A percentile compares a stretch with the other conserved stretches of the same genome.
phyloP scores from a whole-genome alignment of 1,284 basidiomycete species.

The Xanthoconium separans region DNA sequence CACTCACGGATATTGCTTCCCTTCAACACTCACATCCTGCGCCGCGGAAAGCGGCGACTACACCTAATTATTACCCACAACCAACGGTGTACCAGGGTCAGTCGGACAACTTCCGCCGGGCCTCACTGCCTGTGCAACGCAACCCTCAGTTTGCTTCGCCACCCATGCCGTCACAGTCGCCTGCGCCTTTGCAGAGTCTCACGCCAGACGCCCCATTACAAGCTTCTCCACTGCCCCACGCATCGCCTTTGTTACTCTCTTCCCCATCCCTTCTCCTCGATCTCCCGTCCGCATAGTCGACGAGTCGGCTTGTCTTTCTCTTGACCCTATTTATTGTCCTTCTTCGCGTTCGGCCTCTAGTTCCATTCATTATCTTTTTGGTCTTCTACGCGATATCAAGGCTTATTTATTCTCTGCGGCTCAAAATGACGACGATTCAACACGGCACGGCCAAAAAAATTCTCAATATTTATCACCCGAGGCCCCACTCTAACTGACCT shows the following conservation, averaged over 20 bases:
- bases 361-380: constrained; percentile 9
- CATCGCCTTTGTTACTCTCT: constrained; percentile 28
- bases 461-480: constrained; percentile 32
- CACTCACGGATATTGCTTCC: constrained; percentile 62
- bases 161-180: constrained; percentile 31
- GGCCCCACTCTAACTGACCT: constrained; percentile 20
- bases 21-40: constrained; percentile 35
- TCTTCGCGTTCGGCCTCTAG: constrained; percentile 20
- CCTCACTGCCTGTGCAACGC: constrained; percentile 29
- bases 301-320: constrained; percentile 2
- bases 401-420: constrained; percentile 30
- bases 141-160: constrained; percentile 32
- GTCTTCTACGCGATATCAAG: constrained; percentile 20
- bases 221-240: constrained; percentile 25
- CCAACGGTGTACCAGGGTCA: constrained; percentile 30
- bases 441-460: constrained; percentile 20
- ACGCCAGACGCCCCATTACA: constrained; percentile 23
- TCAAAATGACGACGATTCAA: constrained; percentile 29
- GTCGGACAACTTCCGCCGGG: constrained; percentile 28
- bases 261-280: constrained; percentile 22
- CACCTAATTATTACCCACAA: constrained; percentile 32
- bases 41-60: constrained; percentile 31
- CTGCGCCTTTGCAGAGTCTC: constrained; percentile 27
- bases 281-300: constrained; percentile 19
- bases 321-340: constrained; percentile 29